These are phyloP conservation scores for Aspergillus novofumigatus DNA, from an alignment of 2,329 filamentous ascomycete genomes.

Conservation along the genomic window DNA sequence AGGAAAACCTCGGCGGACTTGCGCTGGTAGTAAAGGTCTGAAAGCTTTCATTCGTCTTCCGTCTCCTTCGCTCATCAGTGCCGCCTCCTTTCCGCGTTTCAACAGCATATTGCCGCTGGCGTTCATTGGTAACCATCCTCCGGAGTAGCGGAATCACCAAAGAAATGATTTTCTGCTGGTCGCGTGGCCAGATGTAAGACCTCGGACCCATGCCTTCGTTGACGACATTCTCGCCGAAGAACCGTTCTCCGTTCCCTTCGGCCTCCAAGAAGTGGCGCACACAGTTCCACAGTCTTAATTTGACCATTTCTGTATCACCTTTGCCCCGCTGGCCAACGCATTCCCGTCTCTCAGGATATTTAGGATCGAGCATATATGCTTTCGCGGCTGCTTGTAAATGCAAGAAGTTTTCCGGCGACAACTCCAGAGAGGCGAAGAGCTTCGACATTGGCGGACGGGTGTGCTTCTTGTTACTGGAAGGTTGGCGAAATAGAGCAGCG, in stretches of 20 bases:
- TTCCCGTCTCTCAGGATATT: conserved; percentile 52
- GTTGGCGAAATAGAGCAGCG: conserved; percentile 50
- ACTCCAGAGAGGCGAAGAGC: conserved; percentile 52
- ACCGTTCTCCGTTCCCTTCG: conserved; percentile 49
- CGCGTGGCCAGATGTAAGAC: conserved; percentile 51
- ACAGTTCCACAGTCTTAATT: conserved; percentile 53
- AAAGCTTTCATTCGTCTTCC: conserved; percentile 33
- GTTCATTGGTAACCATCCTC: conserved; percentile 58
- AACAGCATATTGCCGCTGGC: conserved; percentile 55
- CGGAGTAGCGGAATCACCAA: conserved; percentile 54
- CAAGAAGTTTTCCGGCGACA: conserved; percentile 54
- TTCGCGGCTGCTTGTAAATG: conserved; percentile 55
- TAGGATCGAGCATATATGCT: conserved; percentile 53
- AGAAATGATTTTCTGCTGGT: conserved; percentile 53
- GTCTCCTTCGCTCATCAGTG: conserved; percentile 33
- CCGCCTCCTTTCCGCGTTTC: conserved; percentile 50
- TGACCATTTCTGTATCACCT: conserved; percentile 55
- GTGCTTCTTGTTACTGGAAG: conserved; percentile 51
- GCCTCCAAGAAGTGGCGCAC: conserved; percentile 51
- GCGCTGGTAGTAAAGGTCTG: conserved; percentile 20
- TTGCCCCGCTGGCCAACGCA: conserved; percentile 55
- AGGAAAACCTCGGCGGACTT: conserved; percentile 19
- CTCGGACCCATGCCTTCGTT: conserved; percentile 37
- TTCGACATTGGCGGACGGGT: conserved; percentile 57
- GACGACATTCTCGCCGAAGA: conserved; percentile 47